Evolutionary conservation across 306 rosid species (phyloP), one percentile per base, ranked within the genome.

Genomic region (Trifolium repens): DNA sequence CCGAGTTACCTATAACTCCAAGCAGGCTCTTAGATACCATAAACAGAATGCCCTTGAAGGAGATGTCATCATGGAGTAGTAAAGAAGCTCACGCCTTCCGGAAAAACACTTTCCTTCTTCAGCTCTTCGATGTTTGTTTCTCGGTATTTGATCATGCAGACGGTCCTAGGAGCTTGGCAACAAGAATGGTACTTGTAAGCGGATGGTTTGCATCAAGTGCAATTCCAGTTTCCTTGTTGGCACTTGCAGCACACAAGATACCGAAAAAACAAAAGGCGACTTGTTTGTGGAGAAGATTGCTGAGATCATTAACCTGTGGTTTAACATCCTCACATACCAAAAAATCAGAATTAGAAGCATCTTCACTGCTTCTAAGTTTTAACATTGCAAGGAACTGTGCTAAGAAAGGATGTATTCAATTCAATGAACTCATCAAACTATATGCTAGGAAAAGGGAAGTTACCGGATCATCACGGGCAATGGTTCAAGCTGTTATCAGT

Each of bases 111-210:
- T 91, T 91, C 87, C 91, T 93, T 74, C 71, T 87, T 30, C 98
- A 93, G 76, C 97, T 93, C 66, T 80, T 93, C 0, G 97, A 93
- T 73, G 98, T 89, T 53, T 93, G 98, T 81, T 93, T 91, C 85
- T 91, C 98, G 1, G 88, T 93, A 78, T 91, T 93, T 35, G 98
- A 91, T 80, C 97, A 91, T 44, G 97, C 96, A 0, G 97, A 91
- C 30, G 92, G 96, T 8, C 98, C 96, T 4, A 82, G 81, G 76
- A 91, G 97, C 87, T 84, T 93, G 87, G 89, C 98, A 13, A 88
- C 92, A 57, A 87, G 91, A 84, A 93, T 93, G 96, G 88, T 90
- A 27, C 91, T 88, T 50, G 96, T 89, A 47, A 87, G 98, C 69
- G 93, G 93, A 69, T 93, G 98, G 96, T 93, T 93, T 70, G 97